Evolutionary conservation across 345 rosid species (phyloP), one percentile per base, ranked within the genome.

Genomic region (Orychophragmus violaceus): DNA sequence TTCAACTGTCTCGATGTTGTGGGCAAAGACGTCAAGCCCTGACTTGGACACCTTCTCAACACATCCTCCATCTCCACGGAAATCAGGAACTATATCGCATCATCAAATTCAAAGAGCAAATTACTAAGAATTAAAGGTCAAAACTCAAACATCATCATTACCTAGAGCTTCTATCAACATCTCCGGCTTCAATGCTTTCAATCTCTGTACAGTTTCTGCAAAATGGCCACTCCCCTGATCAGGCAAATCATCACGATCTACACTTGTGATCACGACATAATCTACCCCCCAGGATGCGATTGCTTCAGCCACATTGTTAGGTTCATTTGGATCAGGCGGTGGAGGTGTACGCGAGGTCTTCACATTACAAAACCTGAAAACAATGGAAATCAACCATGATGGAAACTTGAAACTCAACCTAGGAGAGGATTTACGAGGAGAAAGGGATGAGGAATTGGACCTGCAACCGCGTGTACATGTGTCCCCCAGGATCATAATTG

Each of bases 81-180:
- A 95, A 84, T 95, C 97, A 77, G 99, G 99, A 80, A 91, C 99
- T 94, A n/a, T n/a, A n/a, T n/a, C n/a, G n/a, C n/a, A n/a, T n/a
- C n/a, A n/a, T n/a, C n/a, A n/a, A n/a, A n/a, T n/a, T n/a, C n/a
- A n/a, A n/a, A n/a, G n/a, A n/a, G n/a, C n/a, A n/a, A n/a, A n/a
- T n/a, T n/a, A n/a, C n/a, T n/a, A n/a, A n/a, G n/a, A n/a, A n/a
- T n/a, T n/a, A n/a, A n/a, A n/a, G n/a, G n/a, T n/a, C n/a, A n/a
- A n/a, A n/a, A n/a, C n/a, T n/a, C n/a, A n/a, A n/a, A n/a, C n/a
- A n/a, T n/a, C n/a, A n/a, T n/a, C n/a, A n/a, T 82, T 61, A 91
- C 99, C 97, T 77, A 95, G 77, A 52, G 97, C 95, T 77, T 95
- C 99, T 48, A 91, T 91, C 67, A 95, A 59, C 85, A 91, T 89